Conservation (phyloP, 176 grass and related monocot species). For the Sorghum bicolor region DNA sequence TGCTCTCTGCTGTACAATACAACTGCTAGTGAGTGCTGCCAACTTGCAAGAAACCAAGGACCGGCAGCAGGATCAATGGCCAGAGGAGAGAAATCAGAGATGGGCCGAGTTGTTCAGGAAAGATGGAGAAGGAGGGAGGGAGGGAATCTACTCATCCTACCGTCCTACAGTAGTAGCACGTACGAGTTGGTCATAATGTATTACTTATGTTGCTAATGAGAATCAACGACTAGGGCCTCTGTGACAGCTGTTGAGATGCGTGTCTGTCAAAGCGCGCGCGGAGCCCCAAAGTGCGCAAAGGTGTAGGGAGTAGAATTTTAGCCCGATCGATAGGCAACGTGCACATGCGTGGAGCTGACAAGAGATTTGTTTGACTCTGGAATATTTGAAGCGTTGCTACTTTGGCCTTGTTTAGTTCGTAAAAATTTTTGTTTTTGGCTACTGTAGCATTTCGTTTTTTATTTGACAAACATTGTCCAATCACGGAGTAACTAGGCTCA, state of each 20-base stretch:
- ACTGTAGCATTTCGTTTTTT: too few species aligned
- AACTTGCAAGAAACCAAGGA: background rate
- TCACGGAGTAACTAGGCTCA: too few species aligned
- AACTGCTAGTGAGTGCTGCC: conserved; percentile 2
- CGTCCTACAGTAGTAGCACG: background rate
- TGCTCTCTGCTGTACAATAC: background rate
- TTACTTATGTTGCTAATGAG: too few species aligned
- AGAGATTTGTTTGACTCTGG: background rate
- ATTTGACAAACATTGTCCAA: too few species aligned
- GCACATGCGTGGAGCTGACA: conserved; percentile 4
- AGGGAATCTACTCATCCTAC: background rate
- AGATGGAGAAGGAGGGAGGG: background rate
- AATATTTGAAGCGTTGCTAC: too few species aligned
- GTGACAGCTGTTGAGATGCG: conserved; percentile 10
- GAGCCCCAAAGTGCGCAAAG: background rate
- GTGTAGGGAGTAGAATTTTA: too few species aligned
- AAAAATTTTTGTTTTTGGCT: too few species aligned
- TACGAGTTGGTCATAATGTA: conserved; percentile 26
- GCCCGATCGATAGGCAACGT: background rate
- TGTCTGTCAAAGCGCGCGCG: background rate
- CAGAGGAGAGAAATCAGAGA: background rate
- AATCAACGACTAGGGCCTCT: background rate
- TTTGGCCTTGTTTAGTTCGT: too few species aligned
- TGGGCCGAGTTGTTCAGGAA: background rate
- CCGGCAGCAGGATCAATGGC: conserved; percentile 5